phyloP scores from a whole-genome alignment of 2,329 filamentous ascomycete species.

The Mycogone perniciosa region DNA sequence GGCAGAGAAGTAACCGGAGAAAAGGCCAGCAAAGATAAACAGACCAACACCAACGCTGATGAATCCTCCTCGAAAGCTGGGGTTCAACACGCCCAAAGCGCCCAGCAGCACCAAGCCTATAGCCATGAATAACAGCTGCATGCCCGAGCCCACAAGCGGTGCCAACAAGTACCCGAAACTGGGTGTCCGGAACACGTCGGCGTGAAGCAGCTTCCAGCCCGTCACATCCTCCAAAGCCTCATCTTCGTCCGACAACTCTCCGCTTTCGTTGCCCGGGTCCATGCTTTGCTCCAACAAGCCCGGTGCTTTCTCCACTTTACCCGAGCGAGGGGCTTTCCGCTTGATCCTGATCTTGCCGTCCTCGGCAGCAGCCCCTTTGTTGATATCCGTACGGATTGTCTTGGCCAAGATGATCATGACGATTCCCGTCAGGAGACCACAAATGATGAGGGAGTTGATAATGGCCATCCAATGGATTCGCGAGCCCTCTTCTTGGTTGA shows the following conservation, averaged over 20 bases:
- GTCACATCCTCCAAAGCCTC: constrained; percentile 69
- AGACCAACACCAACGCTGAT: constrained; percentile 76
- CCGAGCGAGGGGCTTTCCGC: constrained; percentile 39
- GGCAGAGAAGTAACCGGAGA: constrained; percentile 83
- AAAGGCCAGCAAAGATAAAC: constrained; percentile 75
- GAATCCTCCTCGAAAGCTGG: constrained; percentile 84
- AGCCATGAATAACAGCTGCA: constrained; percentile 79
- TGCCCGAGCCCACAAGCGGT: constrained; percentile 76
- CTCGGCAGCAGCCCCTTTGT: constrained; percentile 60
- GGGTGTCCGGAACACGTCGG: constrained; percentile 78
- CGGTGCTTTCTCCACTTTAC: constrained; percentile 43
- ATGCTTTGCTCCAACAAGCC: constrained; percentile 56
- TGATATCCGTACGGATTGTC: constrained; percentile 74
- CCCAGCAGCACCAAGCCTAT: constrained; percentile 65
- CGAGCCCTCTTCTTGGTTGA: constrained; percentile 74
- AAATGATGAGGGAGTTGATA: constrained; percentile 79
- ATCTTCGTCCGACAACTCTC: constrained; percentile 51
- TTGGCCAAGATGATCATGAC: constrained; percentile 75
- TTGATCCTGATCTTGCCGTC: constrained; percentile 59
- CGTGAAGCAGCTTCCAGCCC: constrained; percentile 83
- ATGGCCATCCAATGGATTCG: constrained; percentile 86
- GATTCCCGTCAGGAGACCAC: constrained; percentile 68
- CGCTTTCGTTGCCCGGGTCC: constrained; percentile 47
- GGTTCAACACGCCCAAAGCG: constrained; percentile 72
- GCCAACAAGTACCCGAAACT: constrained; percentile 65